Evolutionary conservation across 352 stramenopile species (phyloP), one percentile per base, ranked within the genome.

Genomic region (Phytophthora brassicae): DNA sequence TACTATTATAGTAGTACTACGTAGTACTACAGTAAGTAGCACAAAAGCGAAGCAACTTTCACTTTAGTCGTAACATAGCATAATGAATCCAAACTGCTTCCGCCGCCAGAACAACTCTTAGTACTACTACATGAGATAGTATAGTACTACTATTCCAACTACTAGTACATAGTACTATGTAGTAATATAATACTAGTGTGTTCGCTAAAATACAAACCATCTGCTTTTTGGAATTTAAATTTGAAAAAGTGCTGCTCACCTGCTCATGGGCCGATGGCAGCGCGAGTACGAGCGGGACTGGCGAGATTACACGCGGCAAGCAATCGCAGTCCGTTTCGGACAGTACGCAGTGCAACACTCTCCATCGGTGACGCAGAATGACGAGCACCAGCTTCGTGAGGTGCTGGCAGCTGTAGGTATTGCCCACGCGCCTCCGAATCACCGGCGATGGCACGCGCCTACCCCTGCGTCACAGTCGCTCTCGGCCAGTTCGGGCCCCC

Each of bases 261-360:
- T 47, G 9, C 14, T 35, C 11, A 36, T 42, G 49, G 50, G 64
- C 55, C 55, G 66, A 46, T 90, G 80, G 80, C 78, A 81, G 62
- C 66, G 69, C 54, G 78, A 89, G 51, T 92, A 89, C 29, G 82
- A 89, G 67, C 72, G 72, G 44, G 53, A 85, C 41, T 92, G 82
- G 82, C 60, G 65, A 19, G n/a, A 47, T 22, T 84, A 74, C 66
- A 73, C 75, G 29, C 63, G 43, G 26, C 59, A 45, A n/a, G 65
- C 69, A 41, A 69, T 92, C 23, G 26, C 47, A 0, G 43, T 75
- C 7, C 56, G 42, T 26, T 88, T 89, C 28, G 80, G 78, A 1
- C 43, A 48, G 47, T 59, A 24, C 31, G 56, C 36, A 53, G 61
- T 70, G 23, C 60, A 72, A 35, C 68, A 45, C 16, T 50, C 46